Percentiles rank a stretch among this genome's conserved stretches.
Evolutionary conservation across 495 filamentous ascomycete genomes (phyloP).

Genomic region (Bombardia bombarda): DNA sequence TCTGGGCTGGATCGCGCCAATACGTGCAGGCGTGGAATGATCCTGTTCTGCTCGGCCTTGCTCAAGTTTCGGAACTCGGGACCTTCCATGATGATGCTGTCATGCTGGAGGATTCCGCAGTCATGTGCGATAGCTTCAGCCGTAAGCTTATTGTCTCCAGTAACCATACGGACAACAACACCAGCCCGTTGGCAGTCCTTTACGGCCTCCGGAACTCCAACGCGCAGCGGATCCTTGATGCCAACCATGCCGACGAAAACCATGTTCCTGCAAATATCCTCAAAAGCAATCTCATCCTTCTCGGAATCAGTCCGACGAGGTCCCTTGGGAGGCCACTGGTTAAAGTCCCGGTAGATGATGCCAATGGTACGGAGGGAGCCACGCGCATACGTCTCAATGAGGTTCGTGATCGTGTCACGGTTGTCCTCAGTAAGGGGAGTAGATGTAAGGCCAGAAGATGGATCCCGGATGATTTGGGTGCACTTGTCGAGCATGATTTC

Average conservation of each 20-base stretch:
- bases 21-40: constrained; percentile 71
- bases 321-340: constrained; percentile 74
- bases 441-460: constrained; percentile 50
- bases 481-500: constrained; percentile 75
- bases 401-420: constrained; percentile 48
- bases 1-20: constrained; percentile 82
- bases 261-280: constrained; percentile 66
- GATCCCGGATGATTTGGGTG: constrained; percentile 62
- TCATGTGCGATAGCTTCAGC: constrained; percentile 75
- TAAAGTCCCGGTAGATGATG: constrained; percentile 80
- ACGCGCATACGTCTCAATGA: constrained; percentile 71
- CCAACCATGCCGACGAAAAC: constrained; percentile 70
- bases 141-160: constrained; percentile 76
- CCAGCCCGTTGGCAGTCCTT: constrained; percentile 65
- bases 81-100: constrained; percentile 74
- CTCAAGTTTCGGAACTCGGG: constrained; percentile 73
- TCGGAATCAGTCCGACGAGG: constrained; percentile 61
- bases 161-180: constrained; percentile 85
- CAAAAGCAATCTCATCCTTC: constrained; percentile 63
- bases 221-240: constrained; percentile 81
- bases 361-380: constrained; percentile 83
- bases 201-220: constrained; percentile 71
- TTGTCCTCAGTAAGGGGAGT: constrained; percentile 50
- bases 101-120: constrained; percentile 73
- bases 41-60: constrained; percentile 58